Evolutionary conservation across 2,329 filamentous ascomycete species (phyloP).

Genomic region (Ilyonectria sp.): DNA sequence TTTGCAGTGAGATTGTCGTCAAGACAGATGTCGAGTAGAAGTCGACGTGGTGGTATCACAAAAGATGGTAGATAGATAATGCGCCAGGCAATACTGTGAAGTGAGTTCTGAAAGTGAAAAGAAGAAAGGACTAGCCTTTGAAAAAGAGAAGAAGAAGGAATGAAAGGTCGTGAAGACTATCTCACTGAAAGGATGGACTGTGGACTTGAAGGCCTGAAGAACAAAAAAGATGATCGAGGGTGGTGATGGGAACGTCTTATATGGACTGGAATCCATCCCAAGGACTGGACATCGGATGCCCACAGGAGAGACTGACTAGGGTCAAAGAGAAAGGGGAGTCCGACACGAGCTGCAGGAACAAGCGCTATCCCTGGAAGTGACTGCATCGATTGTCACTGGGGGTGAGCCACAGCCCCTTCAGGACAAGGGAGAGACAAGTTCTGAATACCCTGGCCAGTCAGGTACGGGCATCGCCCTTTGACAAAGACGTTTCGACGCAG

Average conservation of each 20-base stretch:
- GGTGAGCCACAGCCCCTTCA: slow-evolving; percentile 35
- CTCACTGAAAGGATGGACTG: slow-evolving; percentile 48
- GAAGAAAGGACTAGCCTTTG: slow-evolving; percentile 49
- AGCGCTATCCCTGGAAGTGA: slow-evolving; percentile 18
- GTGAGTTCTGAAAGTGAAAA: slow-evolving; percentile 37
- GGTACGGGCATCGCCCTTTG: slow-evolving; percentile 33
- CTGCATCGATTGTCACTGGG: slow-evolving; percentile 36
- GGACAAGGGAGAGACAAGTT: slow-evolving; percentile 51
- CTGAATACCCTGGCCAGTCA: slow-evolving; percentile 43
- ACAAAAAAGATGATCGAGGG: slow-evolving; percentile 26
- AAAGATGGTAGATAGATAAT: slow-evolving; percentile 45
- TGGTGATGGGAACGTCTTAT: slow-evolving; percentile 42
- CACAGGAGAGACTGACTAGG: slow-evolving; percentile 28
- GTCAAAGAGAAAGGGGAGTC: slow-evolving; percentile 26
- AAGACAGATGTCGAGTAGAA: slow-evolving; percentile 47
- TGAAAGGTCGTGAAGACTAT: slow-evolving; percentile 48
- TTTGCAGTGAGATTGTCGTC: slow-evolving; percentile 46
- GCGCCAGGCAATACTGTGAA: slow-evolving; percentile 47
- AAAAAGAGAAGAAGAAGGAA: slow-evolving; percentile 45
- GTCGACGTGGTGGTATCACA: slow-evolving; percentile 39
- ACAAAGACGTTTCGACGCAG: slow-evolving; percentile 57
- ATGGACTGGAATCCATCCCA: slow-evolving; percentile 36
- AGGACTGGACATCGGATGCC: slow-evolving; percentile 37
- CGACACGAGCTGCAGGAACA: slow-evolving; percentile 41
- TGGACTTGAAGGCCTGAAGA: slow-evolving; percentile 48